A percentile compares a stretch with the other conserved stretches of the same genome.
These are phyloP conservation scores for Glonium stellatum DNA, from an alignment of 495 filamentous ascomycete genomes.

Conservation along the genomic window DNA sequence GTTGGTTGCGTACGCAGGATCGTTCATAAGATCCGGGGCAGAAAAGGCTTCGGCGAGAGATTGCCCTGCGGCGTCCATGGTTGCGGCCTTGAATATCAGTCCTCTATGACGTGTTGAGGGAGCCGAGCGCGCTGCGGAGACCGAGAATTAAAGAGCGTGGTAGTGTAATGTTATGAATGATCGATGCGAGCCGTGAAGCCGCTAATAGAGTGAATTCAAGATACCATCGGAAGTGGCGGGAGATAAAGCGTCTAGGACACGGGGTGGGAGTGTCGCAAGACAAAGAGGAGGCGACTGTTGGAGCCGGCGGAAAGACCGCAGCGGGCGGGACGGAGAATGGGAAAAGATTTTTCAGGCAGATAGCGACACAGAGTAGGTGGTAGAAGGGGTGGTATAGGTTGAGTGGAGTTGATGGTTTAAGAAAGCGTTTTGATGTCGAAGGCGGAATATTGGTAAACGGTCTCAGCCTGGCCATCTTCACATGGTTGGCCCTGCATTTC, in stretches of 20 bases:
- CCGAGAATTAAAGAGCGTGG: neutral
- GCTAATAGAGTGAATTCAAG: neutral
- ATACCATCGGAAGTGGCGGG: neutral
- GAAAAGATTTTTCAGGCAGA: neutral
- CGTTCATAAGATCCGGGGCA: conserved; percentile 59
- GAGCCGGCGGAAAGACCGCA: neutral
- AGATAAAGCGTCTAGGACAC: neutral
- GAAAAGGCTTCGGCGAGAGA: neutral
- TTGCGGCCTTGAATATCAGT: neutral
- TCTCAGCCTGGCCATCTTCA: neutral
- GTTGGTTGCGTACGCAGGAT: conserved; percentile 47
- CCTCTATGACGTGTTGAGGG: neutral
- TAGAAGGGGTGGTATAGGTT: neutral
- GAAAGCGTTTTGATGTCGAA: neutral
- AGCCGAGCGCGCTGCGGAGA: neutral
- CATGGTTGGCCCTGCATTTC: neutral
- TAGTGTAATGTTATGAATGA: neutral
- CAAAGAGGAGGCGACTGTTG: neutral
- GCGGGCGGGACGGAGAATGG: neutral
- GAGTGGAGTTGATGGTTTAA: neutral
- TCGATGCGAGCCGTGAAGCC: conserved; percentile 1
- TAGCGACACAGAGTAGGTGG: neutral
- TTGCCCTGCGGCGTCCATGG: neutral
- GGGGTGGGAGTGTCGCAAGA: neutral
- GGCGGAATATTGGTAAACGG: neutral